Evolutionary conservation across 2,329 filamentous ascomycete species (phyloP), one percentile per base, ranked within the genome.

Genomic region (Calonectria hongkongensis): DNA sequence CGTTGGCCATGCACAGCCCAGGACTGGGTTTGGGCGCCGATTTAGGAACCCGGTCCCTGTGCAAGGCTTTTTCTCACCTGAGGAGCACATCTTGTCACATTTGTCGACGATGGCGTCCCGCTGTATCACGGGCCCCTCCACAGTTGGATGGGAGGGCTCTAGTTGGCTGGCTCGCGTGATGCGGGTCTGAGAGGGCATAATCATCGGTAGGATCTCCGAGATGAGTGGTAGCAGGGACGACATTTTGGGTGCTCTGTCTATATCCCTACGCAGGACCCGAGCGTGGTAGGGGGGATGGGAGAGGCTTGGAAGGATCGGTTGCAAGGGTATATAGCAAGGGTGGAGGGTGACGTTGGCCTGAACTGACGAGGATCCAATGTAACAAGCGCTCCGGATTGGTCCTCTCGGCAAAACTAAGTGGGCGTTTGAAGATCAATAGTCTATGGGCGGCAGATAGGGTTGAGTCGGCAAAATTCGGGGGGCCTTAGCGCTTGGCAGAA

Each of bases 51-150:
- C 21, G 47, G 41, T 43, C 41, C 10, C 27, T 45, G 45, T 56
- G 33, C 39, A 1, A 41, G 56, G 64, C 62, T 30, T 65, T 79
- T 79, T 79, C 89, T 85, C 83, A 90, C 92, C 88, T 56, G 91
- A 91, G 36, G 92, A 92, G 80, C 93, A 94, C 83, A 95, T 89
- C 73, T 89, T 89, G 72, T 92, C 89, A 67, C 89, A 92, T 81
- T 91, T 89, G 79, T 90, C 87, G 56, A 92, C 87, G 62, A 95
- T 87, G n/a, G 92, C 93, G 65, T 87, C 86, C 69, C 84, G 80
- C 71, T 85, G 81, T 28, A 79, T 78, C 36, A 82, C 80, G 12
- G 82, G 78, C 0, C 81, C 82, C 47, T 82, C 79, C 33, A 80
- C 81, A 3, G 80, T 81, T 28, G 81, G 81, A 68, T 81, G 66